phyloP scores from a whole-genome alignment of 495 filamentous ascomycete species.

The Aspergillus asperescens region DNA sequence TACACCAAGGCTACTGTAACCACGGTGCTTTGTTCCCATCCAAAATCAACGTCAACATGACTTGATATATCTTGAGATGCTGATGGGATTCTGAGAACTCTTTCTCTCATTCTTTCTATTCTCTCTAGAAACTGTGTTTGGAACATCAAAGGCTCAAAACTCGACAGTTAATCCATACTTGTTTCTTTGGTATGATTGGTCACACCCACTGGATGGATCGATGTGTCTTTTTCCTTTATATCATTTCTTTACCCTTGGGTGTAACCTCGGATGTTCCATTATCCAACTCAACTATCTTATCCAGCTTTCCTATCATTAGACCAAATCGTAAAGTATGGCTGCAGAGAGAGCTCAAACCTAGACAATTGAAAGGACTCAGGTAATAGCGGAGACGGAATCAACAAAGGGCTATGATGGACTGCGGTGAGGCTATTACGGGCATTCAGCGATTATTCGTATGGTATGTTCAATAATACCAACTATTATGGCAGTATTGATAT shows the following conservation, averaged over 20 bases:
- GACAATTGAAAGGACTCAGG: too few relatives aligned
- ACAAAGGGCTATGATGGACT: too few relatives aligned
- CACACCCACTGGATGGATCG: slow-evolving; percentile 13
- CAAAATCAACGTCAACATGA: slow-evolving; percentile 1
- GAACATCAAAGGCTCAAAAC: slow-evolving; percentile 4
- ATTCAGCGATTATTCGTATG: too few relatives aligned
- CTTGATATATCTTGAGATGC: neutral
- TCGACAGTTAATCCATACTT: slow-evolving; percentile 2
- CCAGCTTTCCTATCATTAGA: too few relatives aligned
- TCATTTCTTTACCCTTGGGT: neutral
- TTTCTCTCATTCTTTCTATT: neutral
- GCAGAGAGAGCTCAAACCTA: too few relatives aligned
- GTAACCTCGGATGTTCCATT: neutral
- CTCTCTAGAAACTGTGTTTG: slow-evolving; percentile 11
- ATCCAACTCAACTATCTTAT: neutral
- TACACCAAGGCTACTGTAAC: neutral
- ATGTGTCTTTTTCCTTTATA: slow-evolving; percentile 6
- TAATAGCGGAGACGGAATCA: too few relatives aligned
- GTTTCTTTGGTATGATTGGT: slow-evolving; percentile 4
- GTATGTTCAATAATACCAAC: too few relatives aligned
- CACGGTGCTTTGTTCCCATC: neutral
- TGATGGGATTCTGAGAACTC: neutral
- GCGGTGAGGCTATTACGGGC: too few relatives aligned
- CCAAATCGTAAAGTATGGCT: too few relatives aligned
- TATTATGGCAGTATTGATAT: too few relatives aligned